Evolutionary conservation across 164 flowering plant species (phyloP), one percentile per base, ranked within the genome.

Genomic region (Kalanchoe fedtschenkoi): DNA sequence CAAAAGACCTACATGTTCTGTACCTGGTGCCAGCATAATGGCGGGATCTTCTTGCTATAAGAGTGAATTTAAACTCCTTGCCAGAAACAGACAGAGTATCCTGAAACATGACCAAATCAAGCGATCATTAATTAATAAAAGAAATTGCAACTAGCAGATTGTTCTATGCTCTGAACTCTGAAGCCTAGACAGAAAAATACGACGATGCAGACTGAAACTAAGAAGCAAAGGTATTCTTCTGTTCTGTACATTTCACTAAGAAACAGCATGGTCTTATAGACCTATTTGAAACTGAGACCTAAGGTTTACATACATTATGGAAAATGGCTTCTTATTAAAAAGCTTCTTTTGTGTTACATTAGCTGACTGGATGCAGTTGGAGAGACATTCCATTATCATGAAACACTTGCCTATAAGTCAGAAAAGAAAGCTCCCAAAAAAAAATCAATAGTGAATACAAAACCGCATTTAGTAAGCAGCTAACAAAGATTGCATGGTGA

Each of bases 21-120:
- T 73, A 95, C 99, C 99, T 91, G 71, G 96, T 91, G 54, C 99
- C 99, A 74, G 99, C 99, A 78, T 82, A 87, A 69, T 87, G 95
- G 38, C 99, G 97, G 32, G 99, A 95, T 53, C 99, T 84, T 76
- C 99, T 84, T 10, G 99, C 96, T 75, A 95, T 87, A 62, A 95
- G 96, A 42, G 96, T 86, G 69, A 95, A 65, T 58, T 74, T 87
- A 74, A 95, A 82, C 21, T 83, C 81, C 66, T 77, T 78, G 44
- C 88, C 96, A 71, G 81, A 82, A 42, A 82, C 61, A 55, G 87
- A 80, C 54, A 87, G 72, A 62, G 81, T 81, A 37, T 75, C 86
- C 99, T 95, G 77, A 33, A 74, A 59, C 55, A 44, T 70, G 33
- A 62, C 46, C 61, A 30, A 65, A 58, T 21, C 61, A 66, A 71